Conservation (phyloP, 768 basidiomycete genomes). For the Tylopilus vinaceipallidus region DNA sequence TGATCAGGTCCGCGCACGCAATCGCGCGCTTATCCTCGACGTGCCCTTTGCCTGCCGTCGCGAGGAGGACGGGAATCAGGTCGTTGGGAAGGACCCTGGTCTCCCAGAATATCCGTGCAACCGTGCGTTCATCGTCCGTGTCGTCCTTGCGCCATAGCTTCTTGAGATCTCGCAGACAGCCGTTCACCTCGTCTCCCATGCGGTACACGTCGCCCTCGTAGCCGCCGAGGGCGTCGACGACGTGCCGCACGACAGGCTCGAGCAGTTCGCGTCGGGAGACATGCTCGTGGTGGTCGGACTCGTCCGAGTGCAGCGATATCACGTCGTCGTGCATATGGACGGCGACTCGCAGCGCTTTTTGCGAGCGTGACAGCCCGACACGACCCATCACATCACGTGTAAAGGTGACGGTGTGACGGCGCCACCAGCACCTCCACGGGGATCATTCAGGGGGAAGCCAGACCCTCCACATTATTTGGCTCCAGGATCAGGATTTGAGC, state of each 20-base stretch:
- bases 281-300: conserved; percentile 29
- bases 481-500: background rate
- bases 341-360: background rate
- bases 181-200: conserved; percentile 77
- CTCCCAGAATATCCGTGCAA: conserved; percentile 90
- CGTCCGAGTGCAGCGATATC: conserved; percentile 32
- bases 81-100: conserved; percentile 86
- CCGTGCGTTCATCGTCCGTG: conserved; percentile 93
- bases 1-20: conserved; percentile 83
- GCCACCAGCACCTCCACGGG: background rate
- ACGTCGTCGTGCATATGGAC: conserved; percentile 36
- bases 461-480: too few species aligned
- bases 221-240: conserved; percentile 81
- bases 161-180: conserved; percentile 92
- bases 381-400: conserved; percentile 32
- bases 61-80: conserved; percentile 79
- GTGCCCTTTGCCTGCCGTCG: conserved; percentile 72
- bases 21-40: conserved; percentile 84
- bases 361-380: conserved; percentile 20
- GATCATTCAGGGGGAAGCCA: background rate
- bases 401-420: background rate
- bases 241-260: conserved; percentile 65
- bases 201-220: conserved; percentile 64
- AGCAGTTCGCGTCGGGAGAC: conserved; percentile 52
- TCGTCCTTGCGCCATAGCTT: conserved; percentile 96